These are phyloP conservation scores for Auxenochlorella protothecoides DNA, from an alignment of 139 green algal species.

Conservation along the genomic window DNA sequence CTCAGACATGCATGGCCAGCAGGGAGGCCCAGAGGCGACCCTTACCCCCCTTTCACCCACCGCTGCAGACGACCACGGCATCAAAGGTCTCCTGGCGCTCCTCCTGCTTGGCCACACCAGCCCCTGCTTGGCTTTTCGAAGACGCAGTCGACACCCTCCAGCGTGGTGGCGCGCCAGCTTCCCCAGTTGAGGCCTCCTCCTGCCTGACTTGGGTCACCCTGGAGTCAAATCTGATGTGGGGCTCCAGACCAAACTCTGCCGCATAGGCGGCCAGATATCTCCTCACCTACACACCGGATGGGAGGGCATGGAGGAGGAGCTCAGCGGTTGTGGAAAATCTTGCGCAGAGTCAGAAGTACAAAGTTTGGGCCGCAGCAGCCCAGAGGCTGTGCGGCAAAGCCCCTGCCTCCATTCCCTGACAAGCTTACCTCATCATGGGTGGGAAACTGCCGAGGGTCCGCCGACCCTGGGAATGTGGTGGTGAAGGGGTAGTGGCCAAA, in stretches of 20 bases:
- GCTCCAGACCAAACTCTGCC: conserved; percentile 21
- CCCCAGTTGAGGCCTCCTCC: not conserved
- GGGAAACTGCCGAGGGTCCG: conserved; percentile 29
- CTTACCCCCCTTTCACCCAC: not conserved
- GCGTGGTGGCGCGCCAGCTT: not conserved
- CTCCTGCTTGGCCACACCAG: not conserved
- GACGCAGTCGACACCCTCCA: not conserved
- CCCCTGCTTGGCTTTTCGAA: not conserved
- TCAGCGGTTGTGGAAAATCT: too few species aligned
- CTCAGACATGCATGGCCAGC: too few species aligned
- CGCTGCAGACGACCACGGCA: conserved; percentile 62
- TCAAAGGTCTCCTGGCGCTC: conserved; percentile 35
- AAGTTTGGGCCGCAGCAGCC: too few species aligned
- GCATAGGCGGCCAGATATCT: conserved; percentile 47
- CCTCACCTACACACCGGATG: conserved; percentile 22
- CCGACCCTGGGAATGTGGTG: conserved; percentile 8
- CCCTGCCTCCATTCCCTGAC: too few species aligned
- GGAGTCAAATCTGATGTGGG: conserved; percentile 21
- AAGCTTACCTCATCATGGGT: conserved; percentile 21
- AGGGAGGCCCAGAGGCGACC: too few species aligned
- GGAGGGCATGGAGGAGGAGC: not conserved
- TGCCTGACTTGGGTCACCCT: conserved; percentile 11
- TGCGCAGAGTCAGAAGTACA: too few species aligned
- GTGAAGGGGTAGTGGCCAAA: conserved; percentile 59
- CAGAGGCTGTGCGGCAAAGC: too few species aligned